Evolutionary conservation across 148 eudicot species (phyloP).

Genomic region (Gaultheria prostrata): DNA sequence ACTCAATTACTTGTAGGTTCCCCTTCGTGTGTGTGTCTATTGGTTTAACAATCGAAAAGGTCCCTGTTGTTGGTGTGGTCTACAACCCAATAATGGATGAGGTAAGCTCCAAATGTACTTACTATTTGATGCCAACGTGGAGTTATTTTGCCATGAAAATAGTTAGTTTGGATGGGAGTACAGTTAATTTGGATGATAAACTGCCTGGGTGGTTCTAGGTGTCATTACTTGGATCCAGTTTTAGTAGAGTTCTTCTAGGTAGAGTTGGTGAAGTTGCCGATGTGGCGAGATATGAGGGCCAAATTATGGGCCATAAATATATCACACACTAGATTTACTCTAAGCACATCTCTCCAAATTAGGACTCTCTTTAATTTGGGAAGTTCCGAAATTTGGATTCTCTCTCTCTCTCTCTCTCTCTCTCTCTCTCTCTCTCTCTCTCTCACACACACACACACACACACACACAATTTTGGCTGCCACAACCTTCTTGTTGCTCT

Average conservation of each 20-base stretch:
- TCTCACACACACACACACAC: too few relatives aligned
- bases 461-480: constrained; percentile 23
- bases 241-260: too few relatives aligned
- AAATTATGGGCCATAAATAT: too few relatives aligned
- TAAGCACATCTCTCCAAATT: too few relatives aligned
- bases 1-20: constrained; percentile 49
- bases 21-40: constrained; percentile 96
- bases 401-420: too few relatives aligned
- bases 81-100: constrained; percentile 91
- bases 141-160: background rate
- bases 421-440: too few relatives aligned
- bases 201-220: background rate
- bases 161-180: background rate
- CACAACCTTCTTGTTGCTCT: constrained; percentile 27
- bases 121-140: background rate
- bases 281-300: too few relatives aligned
- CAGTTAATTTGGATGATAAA: background rate
- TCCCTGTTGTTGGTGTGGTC: constrained; percentile 80
- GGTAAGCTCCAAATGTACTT: constrained; percentile 35
- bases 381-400: too few relatives aligned
- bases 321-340: too few relatives aligned
- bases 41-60: constrained; percentile 81
- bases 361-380: too few relatives aligned
- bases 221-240: background rate
- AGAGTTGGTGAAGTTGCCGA: too few relatives aligned